Evolutionary conservation across 2,329 filamentous ascomycete species (phyloP).

Genomic region (Ceratocystis harringtonii): DNA sequence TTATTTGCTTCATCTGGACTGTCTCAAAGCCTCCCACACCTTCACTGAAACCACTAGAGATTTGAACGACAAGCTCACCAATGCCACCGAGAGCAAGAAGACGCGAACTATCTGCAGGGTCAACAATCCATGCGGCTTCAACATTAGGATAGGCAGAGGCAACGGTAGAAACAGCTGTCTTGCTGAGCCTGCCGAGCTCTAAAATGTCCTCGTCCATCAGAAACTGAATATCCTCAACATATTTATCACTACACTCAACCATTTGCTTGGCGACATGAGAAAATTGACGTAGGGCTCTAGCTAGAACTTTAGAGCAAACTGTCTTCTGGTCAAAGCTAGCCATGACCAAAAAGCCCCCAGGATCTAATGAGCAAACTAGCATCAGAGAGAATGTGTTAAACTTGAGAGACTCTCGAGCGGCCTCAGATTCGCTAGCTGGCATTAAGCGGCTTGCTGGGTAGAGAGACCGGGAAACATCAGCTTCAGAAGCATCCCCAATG

Average conservation of each 20-base stretch:
- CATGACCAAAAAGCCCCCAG: constrained; percentile 41
- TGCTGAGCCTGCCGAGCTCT: constrained; percentile 24
- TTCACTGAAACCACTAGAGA: constrained; percentile 9
- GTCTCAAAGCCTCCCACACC: constrained; percentile 8
- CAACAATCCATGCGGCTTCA: constrained; percentile 28
- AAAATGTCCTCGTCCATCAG: constrained; percentile 25
- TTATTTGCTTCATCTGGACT: constrained; percentile 21
- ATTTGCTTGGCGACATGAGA: constrained; percentile 36
- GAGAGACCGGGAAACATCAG: constrained; percentile 17
- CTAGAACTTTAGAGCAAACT: constrained; percentile 36
- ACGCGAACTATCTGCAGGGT: constrained; percentile 24
- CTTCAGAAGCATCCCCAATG: constrained; percentile 20
- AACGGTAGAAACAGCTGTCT: constrained; percentile 19
- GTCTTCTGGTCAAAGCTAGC: constrained; percentile 51
- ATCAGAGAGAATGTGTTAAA: constrained; percentile 48
- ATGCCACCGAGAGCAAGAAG: constrained; percentile 29
- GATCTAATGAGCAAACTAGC: constrained; percentile 46
- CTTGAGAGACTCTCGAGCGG: constrained; percentile 44
- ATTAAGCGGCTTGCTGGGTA: constrained; percentile 37
- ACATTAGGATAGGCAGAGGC: constrained; percentile 21
- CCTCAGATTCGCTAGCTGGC: constrained; percentile 40
- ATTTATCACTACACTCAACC: constrained; percentile 26
- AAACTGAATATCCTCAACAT: constrained; percentile 25
- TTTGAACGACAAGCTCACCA: constrained; percentile 32
- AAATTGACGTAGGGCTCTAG: constrained; percentile 38